phyloP scores from a whole-genome alignment of 768 basidiomycete species.

The Suillus occidentalis region DNA sequence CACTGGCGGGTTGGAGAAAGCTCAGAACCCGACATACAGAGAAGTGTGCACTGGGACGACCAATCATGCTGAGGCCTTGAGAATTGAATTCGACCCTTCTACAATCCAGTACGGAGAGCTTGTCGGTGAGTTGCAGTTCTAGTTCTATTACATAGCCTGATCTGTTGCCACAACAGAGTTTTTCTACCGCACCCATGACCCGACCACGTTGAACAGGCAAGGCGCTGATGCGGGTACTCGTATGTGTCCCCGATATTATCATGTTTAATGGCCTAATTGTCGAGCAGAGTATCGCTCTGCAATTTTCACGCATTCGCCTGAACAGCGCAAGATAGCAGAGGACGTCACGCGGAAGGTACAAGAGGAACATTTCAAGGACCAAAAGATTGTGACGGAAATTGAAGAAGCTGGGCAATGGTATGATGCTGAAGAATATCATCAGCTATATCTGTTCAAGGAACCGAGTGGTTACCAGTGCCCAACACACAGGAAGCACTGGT shows the following conservation, averaged over 20 bases:
- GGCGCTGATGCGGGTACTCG: conserved; percentile 78
- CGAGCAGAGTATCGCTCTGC: conserved; percentile 85
- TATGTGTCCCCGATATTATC: conserved; percentile 27
- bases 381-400: conserved; percentile 81
- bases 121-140: conserved; percentile 57
- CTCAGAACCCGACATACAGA: conserved; percentile 62
- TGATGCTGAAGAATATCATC: conserved; percentile 82
- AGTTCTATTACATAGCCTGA: not conserved
- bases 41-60: conserved; percentile 81
- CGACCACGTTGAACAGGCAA: conserved; percentile 80
- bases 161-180: conserved; percentile 54
- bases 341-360: conserved; percentile 83
- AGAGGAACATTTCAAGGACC: conserved; percentile 73
- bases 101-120: conserved; percentile 82
- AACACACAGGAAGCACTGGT: conserved; percentile 86
- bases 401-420: conserved; percentile 73
- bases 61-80: conserved; percentile 85
- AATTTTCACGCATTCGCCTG: conserved; percentile 77
- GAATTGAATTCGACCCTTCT: conserved; percentile 81
- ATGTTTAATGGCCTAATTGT: not conserved
- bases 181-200: conserved; percentile 94
- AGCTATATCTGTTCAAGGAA: conserved; percentile 77
- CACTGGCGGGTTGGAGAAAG: conserved; percentile 64
- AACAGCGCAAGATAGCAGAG: conserved; percentile 71
- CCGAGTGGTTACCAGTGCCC: conserved; percentile 91